phyloP scores from a whole-genome alignment of 106 monocot genomes.

The Iris macrosiphon region DNA sequence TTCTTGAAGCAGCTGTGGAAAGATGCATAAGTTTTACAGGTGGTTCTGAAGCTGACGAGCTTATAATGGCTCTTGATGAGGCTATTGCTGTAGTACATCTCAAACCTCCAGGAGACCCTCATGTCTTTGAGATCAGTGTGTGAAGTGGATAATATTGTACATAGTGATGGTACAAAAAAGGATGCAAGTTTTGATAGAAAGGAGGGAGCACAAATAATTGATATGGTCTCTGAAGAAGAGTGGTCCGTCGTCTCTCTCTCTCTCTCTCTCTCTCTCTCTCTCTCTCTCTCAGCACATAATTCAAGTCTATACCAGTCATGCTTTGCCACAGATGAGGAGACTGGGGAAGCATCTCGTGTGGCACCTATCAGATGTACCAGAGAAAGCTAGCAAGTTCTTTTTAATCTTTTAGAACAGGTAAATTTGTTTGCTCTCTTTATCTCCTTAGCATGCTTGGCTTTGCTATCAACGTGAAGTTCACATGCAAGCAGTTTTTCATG shows the following conservation, averaged over 20 bases:
- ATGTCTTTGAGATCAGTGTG: constrained; percentile 81
- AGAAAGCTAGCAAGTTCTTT: constrained; percentile 90
- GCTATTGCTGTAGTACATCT: constrained; percentile 79
- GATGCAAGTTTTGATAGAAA: constrained; percentile 52
- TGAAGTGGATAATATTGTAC: constrained; percentile 56
- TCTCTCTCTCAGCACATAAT: constrained; percentile 59
- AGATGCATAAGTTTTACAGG: constrained; percentile 95
- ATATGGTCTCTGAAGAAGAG: constrained; percentile 93
- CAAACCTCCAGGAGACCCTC: constrained; percentile 82
- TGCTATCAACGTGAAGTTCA: not conserved
- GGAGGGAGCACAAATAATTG: constrained; percentile 50
- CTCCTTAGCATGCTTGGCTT: not conserved
- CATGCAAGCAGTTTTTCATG: not conserved
- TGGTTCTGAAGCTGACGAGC: constrained; percentile 92
- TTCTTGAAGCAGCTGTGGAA: constrained; percentile 92
- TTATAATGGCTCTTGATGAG: constrained; percentile 79
- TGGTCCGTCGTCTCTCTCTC: constrained; percentile 99
- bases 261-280: too few relatives aligned
- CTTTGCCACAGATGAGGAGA: constrained; percentile 19
- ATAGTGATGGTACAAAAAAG: constrained; percentile 53
- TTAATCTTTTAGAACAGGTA: constrained; percentile 94
- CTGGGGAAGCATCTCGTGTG: constrained; percentile 26
- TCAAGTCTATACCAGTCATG: constrained; percentile 40
- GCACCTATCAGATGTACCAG: constrained; percentile 67
- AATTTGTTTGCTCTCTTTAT: not conserved